phyloP scores from a whole-genome alignment of 768 basidiomycete genomes.

The Hygrocybe coccinea region DNA sequence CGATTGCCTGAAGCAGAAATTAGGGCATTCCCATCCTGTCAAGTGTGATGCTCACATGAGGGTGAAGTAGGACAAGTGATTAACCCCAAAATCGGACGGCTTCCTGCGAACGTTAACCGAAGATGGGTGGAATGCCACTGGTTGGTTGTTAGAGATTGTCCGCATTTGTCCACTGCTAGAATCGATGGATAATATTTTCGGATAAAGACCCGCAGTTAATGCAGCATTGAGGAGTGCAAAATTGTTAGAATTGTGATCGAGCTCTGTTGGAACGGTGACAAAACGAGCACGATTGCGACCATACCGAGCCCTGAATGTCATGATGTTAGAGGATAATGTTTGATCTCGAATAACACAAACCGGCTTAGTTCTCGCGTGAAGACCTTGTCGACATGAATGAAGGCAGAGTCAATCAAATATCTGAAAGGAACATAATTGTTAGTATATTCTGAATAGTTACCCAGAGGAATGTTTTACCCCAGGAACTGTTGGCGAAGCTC shows the following conservation, averaged over 20 bases:
- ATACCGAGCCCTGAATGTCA: conserved; percentile 57
- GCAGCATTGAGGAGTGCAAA: conserved; percentile 70
- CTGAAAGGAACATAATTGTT: conserved; percentile 31
- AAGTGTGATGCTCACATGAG: conserved; percentile 55
- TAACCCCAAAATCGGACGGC: conserved; percentile 64
- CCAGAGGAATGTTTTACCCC: conserved; percentile 39
- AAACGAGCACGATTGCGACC: conserved; percentile 72
- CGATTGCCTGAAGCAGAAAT: conserved; percentile 64
- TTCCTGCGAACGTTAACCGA: conserved; percentile 81
- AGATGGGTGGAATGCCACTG: conserved; percentile 79
- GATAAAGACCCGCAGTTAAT: conserved; percentile 82
- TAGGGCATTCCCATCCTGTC: neutral
- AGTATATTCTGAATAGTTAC: conserved; percentile 6
- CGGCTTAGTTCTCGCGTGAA: conserved; percentile 69
- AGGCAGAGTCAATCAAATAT: conserved; percentile 84
- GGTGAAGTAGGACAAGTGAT: conserved; percentile 80
- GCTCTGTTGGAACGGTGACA: conserved; percentile 63
- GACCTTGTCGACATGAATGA: conserved; percentile 63
- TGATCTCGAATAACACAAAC: conserved; percentile 32
- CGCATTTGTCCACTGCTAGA: conserved; percentile 54
- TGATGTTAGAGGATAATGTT: neutral
- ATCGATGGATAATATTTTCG: conserved; percentile 81
- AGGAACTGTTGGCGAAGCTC: conserved; percentile 90
- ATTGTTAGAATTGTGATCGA: conserved; percentile 67
- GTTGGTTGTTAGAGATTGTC: conserved; percentile 79